These are phyloP conservation scores for Botrytis aclada DNA, from an alignment of 2,329 filamentous ascomycete species.

Conservation along the genomic window DNA sequence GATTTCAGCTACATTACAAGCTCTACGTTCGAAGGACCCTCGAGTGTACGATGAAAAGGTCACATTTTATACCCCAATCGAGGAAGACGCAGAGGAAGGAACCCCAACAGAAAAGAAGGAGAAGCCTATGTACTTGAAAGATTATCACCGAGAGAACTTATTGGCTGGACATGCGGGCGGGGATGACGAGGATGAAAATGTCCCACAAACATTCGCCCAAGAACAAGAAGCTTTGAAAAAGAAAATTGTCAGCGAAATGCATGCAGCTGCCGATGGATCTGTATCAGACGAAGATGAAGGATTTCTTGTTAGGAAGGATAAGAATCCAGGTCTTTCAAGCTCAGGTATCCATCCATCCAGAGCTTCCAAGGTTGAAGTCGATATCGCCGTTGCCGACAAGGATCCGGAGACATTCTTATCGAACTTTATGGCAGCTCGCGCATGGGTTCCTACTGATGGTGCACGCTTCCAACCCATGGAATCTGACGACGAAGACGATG, in stretches of 20 bases:
- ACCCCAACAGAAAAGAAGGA: constrained; percentile 58
- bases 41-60: constrained; percentile 78
- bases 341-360: constrained; percentile 57
- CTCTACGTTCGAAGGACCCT: constrained; percentile 87
- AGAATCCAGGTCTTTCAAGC: constrained; percentile 37
- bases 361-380: constrained; percentile 50
- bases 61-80: constrained; percentile 71
- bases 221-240: constrained; percentile 83
- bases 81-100: constrained; percentile 46
- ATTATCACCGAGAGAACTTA: constrained; percentile 92
- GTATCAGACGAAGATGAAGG: constrained; percentile 53
- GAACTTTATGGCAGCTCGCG: constrained; percentile 89
- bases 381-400: constrained; percentile 75
- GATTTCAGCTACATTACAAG: constrained; percentile 81
- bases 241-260: constrained; percentile 75
- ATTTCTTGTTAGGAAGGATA: constrained; percentile 72
- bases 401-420: constrained; percentile 91
- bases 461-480: constrained; percentile 78
- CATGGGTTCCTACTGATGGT: constrained; percentile 73
- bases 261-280: constrained; percentile 52
- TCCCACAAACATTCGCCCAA: constrained; percentile 70
- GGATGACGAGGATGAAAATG: constrained; percentile 57
- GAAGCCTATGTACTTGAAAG: constrained; percentile 79
- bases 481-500: constrained; percentile 76
- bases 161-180: constrained; percentile 65